phyloP scores from a whole-genome alignment of 345 rosid genomes.

The Rhodamnia argentea region DNA sequence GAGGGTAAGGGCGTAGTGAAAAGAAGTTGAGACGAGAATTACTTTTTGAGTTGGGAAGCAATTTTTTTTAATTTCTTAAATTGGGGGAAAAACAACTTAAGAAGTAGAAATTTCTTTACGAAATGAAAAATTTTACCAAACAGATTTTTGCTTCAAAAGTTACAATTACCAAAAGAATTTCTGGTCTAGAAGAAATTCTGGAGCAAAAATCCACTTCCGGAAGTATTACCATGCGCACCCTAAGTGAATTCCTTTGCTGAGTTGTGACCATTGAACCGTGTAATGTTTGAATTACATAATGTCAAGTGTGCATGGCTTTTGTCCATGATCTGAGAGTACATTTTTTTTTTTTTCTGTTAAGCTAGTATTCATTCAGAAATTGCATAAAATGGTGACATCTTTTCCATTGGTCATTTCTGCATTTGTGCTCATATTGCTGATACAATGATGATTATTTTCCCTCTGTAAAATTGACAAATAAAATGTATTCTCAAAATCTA shows the following conservation, averaged over 20 bases:
- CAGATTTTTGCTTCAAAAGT: too few species aligned
- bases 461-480: not conserved
- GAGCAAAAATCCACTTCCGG: too few species aligned
- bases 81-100: too few species aligned
- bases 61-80: too few species aligned
- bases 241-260: not conserved
- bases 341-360: not conserved
- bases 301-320: not conserved
- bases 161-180: too few species aligned
- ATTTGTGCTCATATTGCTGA: not conserved
- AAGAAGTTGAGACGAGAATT: too few species aligned
- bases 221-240: too few species aligned
- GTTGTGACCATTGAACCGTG: not conserved
- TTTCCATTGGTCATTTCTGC: not conserved
- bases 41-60: too few species aligned
- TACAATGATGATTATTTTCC: not conserved
- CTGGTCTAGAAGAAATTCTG: too few species aligned
- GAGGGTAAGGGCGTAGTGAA: too few species aligned
- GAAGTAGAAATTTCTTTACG: too few species aligned
- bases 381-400: not conserved
- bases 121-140: too few species aligned
- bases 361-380: not conserved
- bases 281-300: not conserved
- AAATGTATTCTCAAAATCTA: not conserved
- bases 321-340: not conserved